Evolutionary conservation across 2,329 filamentous ascomycete genomes (phyloP), one percentile per base, ranked within the genome.

Genomic region (Stagonosporopsis chrysanthemi): DNA sequence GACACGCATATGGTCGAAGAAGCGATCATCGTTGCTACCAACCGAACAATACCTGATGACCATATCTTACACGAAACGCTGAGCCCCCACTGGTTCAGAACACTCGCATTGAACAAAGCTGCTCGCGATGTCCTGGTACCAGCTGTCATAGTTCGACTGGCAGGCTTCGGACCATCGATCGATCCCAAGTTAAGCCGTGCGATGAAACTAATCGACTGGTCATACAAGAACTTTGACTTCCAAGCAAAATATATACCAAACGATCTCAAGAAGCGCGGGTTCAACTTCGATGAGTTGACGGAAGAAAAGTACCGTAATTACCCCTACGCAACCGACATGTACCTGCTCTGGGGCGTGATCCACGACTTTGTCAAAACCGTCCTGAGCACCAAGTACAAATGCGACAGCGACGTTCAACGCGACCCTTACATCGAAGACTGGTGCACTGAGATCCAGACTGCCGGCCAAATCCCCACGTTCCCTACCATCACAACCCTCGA

Each of bases 61-160:
- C 56, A 58, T 24, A 53, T 58, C 3, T 6, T 58, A 11, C 54
- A 51, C 36, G 56, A 58, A 17, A 46, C 31, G 1, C 24, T 58
- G 17, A 58, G 51, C n/a, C 56, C 56, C 9, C 56, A 58, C 22
- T 58, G 56, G 56, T 58, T 54, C 46, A 51, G 56, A 3, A 58
- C 56, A 7, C 31, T 58, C 12, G 45, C 56, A 7, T 6, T 58
- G 26, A 58, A 58, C 42, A 38, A 45, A 33, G 56, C 56, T 14
- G 56, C 56, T 24, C 56, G 56, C 35, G 28, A 44, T 2, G 36
- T 40, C 9, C 19, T 58, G 40, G 56, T 58, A 0, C 56, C 56
- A 7, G 35, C 29, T 14, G 50, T 58, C 2, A 47, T 58, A 17
- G 41, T 51, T 22, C 35, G 56, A 26, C 44, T 58, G 15, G 45